Base-by-base conservation (phyloP, 495 filamentous ascomycete species). In the Trichoderma reesei region DNA sequence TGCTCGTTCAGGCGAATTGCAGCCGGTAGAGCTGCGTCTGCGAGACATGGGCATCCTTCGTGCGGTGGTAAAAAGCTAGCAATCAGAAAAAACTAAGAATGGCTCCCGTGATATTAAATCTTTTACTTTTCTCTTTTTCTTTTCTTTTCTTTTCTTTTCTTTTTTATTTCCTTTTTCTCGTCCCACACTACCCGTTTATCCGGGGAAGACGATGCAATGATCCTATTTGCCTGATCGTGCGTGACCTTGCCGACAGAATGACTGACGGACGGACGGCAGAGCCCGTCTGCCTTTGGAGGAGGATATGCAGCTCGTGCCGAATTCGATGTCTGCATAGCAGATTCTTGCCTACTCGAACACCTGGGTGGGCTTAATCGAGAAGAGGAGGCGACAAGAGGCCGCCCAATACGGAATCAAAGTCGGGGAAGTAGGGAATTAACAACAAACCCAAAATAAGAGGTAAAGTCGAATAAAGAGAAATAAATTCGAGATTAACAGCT, bases 151-250 rank as follows among this genome's bases (percentile, higher is more conserved):
- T 44, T 44, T 18, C 16, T n/a, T 6, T 48, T 20, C 16, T 18
- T 18, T 48, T 5, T 8, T 20, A 3, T 48, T 26, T 26, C 51
- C 51, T 33, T 34, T n/a, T n/a, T n/a, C n/a, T n/a, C n/a, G n/a
- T n/a, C n/a, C n/a, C n/a, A n/a, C n/a, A n/a, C 51, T 56, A n/a
- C 44, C 20, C 44, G 44, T 48, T 48, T 34, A 56, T 56, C 51
- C 51, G 20, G 51, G 51, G 51, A 14, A 56, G 7, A 13, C 11
- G 26, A 11, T n/a, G 20, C 26, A 34, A 34, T 56, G 51, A 56
- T 56, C 51, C 51, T 56, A 56, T 56, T 56, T 56, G 51, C 51
- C 31, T 56, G 51, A 56, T 34, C n/a, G n/a, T n/a, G n/a, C 20
- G 18, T 48, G 44, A 18, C n/a, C 44, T 48, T 20, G 44, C 20